These are phyloP conservation scores for Citrus reticulata DNA, from an alignment of 345 rosid species.

Conservation along the genomic window DNA sequence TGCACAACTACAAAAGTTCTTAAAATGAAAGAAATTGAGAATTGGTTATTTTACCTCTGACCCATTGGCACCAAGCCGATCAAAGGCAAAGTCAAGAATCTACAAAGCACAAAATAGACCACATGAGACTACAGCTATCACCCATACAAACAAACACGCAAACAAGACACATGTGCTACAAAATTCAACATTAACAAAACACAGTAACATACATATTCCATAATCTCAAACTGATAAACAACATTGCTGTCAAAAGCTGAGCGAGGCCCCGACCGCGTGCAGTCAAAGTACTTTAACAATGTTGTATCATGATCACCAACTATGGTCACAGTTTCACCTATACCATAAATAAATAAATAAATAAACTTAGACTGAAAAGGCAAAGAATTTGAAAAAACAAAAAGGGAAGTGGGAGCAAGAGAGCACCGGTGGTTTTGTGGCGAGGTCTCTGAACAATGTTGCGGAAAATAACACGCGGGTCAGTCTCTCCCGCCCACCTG, in stretches of 20 bases:
- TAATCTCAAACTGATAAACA: constrained; percentile 89
- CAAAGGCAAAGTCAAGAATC: constrained; percentile 95
- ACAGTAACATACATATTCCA: constrained; percentile 76
- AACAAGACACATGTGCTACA: background rate
- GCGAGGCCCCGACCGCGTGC: constrained; percentile 92
- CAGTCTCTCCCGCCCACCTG: constrained; percentile 97
- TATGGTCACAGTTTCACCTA: constrained; percentile 87
- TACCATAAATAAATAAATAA: constrained; percentile 1
- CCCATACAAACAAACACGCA: background rate
- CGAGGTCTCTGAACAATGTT: constrained; percentile 97
- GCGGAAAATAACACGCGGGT: constrained; percentile 91
- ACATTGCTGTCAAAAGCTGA: constrained; percentile 88
- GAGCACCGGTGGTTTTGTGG: constrained; percentile 79
- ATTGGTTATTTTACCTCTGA: constrained; percentile 43
- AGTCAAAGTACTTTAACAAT: constrained; percentile 81
- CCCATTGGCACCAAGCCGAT: constrained; percentile 86
- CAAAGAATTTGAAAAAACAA: background rate
- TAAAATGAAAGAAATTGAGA: background rate
- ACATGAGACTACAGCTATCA: background rate
- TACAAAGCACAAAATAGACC: constrained; percentile 18
- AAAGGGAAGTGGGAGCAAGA: background rate
- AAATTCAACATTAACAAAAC: background rate
- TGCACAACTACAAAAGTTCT: too few species aligned
- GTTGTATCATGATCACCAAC: constrained; percentile 86
- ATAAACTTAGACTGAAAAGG: background rate